These are phyloP conservation scores for Fusarium newnesense DNA, from an alignment of 2,329 filamentous ascomycete species.

Conservation along the genomic window DNA sequence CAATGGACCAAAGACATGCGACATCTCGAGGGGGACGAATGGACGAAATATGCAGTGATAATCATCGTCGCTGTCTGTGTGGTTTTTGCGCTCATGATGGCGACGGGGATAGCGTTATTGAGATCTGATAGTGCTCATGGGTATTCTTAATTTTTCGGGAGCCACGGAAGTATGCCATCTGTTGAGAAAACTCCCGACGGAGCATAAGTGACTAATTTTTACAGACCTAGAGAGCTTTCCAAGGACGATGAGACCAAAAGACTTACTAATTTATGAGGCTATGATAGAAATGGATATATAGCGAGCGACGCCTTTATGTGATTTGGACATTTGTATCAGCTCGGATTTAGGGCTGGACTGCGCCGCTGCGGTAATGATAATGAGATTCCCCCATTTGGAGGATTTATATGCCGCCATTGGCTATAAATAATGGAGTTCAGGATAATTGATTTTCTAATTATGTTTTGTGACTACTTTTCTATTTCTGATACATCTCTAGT, in stretches of 20 bases:
- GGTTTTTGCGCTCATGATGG: not conserved
- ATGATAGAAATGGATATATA: not conserved
- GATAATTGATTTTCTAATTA: not conserved
- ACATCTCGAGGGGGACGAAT: not conserved
- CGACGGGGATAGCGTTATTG: not conserved
- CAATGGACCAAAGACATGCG: slow-evolving; percentile 25
- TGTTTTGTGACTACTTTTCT: rapidly evolving
- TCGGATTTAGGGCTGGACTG: rapidly evolving
- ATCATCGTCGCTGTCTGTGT: not conserved
- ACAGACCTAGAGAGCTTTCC: rapidly evolving
- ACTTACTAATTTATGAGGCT: rapidly evolving
- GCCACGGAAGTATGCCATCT: not conserved
- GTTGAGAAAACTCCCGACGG: no score
- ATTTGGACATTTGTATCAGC: rapidly evolving
- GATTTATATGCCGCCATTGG: not conserved
- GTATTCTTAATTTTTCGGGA: not conserved
- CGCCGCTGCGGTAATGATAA: not conserved
- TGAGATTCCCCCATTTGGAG: not conserved
- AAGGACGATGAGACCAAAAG: rapidly evolving
- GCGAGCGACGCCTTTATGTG: rapidly evolving
- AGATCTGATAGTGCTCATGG: not conserved
- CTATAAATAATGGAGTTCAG: not conserved
- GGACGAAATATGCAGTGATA: not conserved
- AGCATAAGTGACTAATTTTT: not conserved
- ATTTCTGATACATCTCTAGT: rapidly evolving